Evolutionary conservation across 495 filamentous ascomycete species (phyloP).

Genomic region (Jackrogersella multiformis): DNA sequence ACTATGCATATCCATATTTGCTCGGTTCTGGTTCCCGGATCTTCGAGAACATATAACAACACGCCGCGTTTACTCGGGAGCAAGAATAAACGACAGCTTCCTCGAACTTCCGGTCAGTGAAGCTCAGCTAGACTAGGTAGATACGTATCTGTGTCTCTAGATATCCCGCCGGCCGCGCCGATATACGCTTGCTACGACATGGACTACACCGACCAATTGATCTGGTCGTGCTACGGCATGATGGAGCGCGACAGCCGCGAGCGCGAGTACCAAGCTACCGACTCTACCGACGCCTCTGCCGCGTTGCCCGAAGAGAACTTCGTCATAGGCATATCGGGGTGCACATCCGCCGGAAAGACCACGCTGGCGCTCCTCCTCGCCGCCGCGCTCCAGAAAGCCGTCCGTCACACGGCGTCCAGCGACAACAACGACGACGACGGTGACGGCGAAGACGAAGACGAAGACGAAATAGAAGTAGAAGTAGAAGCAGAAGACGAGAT

Average conservation of each 20-base stretch:
- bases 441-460: too few relatives aligned
- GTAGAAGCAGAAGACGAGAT: too few relatives aligned
- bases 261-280: too few relatives aligned
- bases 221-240: conserved; percentile 7
- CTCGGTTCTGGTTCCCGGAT: too few relatives aligned
- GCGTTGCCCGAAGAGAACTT: background rate
- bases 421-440: background rate
- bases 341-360: conserved; percentile 17
- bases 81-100: background rate
- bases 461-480: too few relatives aligned
- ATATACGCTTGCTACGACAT: background rate
- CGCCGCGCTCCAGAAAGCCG: background rate
- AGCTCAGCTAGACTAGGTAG: too few relatives aligned
- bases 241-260: conserved; percentile 3
- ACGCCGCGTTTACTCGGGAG: background rate
- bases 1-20: background rate
- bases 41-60: too few relatives aligned
- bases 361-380: conserved; percentile 18
- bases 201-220: conserved; percentile 9
- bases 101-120: background rate
- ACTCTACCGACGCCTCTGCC: background rate
- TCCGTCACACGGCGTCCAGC: background rate
- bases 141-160: background rate
- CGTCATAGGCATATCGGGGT: conserved; percentile 14
- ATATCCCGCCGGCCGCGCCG: background rate